phyloP scores from a whole-genome alignment of 345 rosid species.

The Populus nigra region DNA sequence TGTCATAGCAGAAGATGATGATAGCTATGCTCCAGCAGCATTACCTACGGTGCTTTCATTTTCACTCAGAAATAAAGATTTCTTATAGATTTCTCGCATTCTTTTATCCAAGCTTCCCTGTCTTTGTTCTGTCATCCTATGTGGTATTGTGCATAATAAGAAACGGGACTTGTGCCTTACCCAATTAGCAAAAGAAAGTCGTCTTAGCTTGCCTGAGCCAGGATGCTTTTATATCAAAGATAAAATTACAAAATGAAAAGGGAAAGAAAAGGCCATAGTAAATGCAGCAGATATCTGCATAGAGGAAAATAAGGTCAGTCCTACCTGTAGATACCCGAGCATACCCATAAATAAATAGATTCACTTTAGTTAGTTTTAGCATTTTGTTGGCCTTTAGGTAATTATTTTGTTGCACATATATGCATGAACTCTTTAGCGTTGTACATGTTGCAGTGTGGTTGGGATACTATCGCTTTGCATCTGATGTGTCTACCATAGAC shows the following conservation, averaged over 20 bases:
- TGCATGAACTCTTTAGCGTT: background rate
- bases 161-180: slow-evolving; percentile 6
- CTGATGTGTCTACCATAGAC: background rate
- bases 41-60: slow-evolving; percentile 65
- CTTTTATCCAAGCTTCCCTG: background rate
- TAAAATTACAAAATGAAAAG: background rate
- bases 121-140: slow-evolving; percentile 4
- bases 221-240: background rate
- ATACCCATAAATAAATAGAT: background rate
- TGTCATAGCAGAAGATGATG: slow-evolving; percentile 81
- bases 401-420: background rate
- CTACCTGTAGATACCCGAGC: background rate
- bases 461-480: background rate
- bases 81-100: background rate
- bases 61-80: slow-evolving; percentile 24
- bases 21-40: slow-evolving; percentile 56
- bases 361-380: background rate
- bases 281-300: background rate
- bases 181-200: background rate
- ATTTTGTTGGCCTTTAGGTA: background rate
- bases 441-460: background rate
- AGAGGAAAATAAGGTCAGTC: background rate
- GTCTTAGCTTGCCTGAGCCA: background rate
- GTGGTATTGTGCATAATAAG: background rate
- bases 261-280: background rate